Conservation (phyloP, 208 protist species). For the Angomonas deanei region DNA sequence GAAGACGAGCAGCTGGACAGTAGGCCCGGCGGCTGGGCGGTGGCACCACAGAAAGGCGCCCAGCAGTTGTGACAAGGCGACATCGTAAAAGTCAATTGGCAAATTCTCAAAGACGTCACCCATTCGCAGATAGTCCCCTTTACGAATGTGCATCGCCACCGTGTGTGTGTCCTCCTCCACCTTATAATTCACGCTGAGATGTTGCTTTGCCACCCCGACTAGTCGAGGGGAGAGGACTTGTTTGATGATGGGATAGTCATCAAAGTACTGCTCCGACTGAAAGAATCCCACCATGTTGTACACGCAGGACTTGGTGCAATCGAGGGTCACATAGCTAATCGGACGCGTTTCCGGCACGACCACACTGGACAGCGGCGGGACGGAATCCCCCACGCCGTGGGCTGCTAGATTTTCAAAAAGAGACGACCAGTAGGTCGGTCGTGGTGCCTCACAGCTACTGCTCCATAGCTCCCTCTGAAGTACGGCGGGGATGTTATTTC, state of each 20-base stretch:
- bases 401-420: conserved; percentile 39
- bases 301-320: conserved; percentile 1
- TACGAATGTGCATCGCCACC: conserved; percentile 69
- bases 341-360: conserved; percentile 60
- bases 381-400: conserved; percentile 22
- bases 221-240: conserved; percentile 29
- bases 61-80: conserved; percentile 57
- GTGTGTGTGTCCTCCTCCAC: conserved; percentile 19
- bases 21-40: not conserved
- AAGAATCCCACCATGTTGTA: conserved; percentile 83
- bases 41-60: conserved; percentile 26
- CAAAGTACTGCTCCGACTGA: conserved; percentile 70
- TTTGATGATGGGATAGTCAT: conserved; percentile 32
- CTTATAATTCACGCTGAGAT: conserved; percentile 32
- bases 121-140: conserved; percentile 73
- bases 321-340: not conserved
- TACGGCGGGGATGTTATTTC: conserved; percentile 36
- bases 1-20: conserved; percentile 61
- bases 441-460: conserved; percentile 62
- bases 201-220: conserved; percentile 15
- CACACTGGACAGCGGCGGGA: conserved; percentile 16
- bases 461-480: conserved; percentile 33
- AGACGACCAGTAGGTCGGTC: conserved; percentile 76
- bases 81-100: conserved; percentile 62
- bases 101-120: conserved; percentile 68